Base-by-base conservation (phyloP, 2,329 filamentous ascomycete species). In the Cercospora canescens region DNA sequence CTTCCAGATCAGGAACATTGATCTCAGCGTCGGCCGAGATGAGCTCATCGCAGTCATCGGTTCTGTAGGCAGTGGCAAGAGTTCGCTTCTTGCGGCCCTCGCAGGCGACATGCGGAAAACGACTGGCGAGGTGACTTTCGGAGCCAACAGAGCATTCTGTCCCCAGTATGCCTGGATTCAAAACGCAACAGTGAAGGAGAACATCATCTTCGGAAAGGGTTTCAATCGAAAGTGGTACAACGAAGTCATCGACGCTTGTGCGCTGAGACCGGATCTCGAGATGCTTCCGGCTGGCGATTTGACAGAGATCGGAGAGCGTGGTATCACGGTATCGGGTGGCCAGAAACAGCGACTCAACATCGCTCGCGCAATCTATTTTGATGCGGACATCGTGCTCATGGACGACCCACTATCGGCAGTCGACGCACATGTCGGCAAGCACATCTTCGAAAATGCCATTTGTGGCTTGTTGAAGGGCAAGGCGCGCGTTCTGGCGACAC, bases 131-230 rank as follows among this genome's bases (percentile, higher is more conserved):
- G 86, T 96, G 6, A 85, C 87, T 0, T 86, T 95, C 71, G 92
- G 94, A 45, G 92, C 92, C 0, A 89, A 88, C 3, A 85, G 94
- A 68, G 92, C 94, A 0, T 97, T 97, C 74, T 98, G 95, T 71
- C 94, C 94, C 0, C 94, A 99, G 76, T 97, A 97, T 75, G 92
- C 95, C 0, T 99, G 95, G 95, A 97, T 99, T 57, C 94, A 98
- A 76, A 98, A 98, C 74, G 86, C 93, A 0, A 92, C 90, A 0
- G 86, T 98, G 3, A 89, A 88, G 68, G 88, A 97, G 35, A 99
- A 99, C 74, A 96, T 99, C 66, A 80, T 93, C 0, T 98, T 98
- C 74, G 94, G 94, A 11, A 94, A 93, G 84, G 82, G 85, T 76
- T 87, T 71, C 67, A 85, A 96, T 60, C 85, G 85, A 65, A 81